These are phyloP conservation scores for Megacollybia platyphylla DNA, from an alignment of 1,284 basidiomycete species.

Conservation along the genomic window DNA sequence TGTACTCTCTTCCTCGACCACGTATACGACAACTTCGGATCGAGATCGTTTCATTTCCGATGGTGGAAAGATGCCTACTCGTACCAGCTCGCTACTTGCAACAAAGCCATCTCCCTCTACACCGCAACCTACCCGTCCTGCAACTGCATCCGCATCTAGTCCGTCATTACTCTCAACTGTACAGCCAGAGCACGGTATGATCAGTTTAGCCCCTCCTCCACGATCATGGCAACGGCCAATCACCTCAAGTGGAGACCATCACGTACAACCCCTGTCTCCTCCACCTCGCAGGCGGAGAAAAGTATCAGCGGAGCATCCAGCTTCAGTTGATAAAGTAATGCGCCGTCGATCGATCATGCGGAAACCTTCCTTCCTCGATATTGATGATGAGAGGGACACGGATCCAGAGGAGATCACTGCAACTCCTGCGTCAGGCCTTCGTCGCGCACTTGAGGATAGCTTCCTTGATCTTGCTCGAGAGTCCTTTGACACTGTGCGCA, in stretches of 20 bases:
- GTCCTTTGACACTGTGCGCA: conserved; percentile 50
- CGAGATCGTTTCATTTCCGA: background rate
- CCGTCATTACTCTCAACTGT: background rate
- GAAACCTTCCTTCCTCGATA: conserved; percentile 62
- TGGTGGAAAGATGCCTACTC: background rate
- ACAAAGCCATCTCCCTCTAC: background rate
- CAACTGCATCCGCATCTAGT: background rate
- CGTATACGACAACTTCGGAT: conserved; percentile 14
- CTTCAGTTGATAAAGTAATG: conserved; percentile 17
- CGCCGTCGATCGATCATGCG: conserved; percentile 35
- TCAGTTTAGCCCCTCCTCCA: conserved; percentile 32
- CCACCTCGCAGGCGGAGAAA: conserved; percentile 20
- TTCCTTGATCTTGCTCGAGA: conserved; percentile 56
- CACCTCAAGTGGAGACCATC: conserved; percentile 7
- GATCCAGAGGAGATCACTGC: conserved; percentile 13
- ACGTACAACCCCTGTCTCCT: conserved; percentile 17
- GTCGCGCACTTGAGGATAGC: conserved; percentile 19
- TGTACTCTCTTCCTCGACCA: conserved; percentile 21
- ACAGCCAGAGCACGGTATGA: conserved; percentile 15
- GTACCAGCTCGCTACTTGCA: background rate
- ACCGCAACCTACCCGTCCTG: background rate
- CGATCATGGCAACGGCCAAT: conserved; percentile 19
- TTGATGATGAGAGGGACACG: conserved; percentile 36
- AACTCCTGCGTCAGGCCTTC: conserved; percentile 1
- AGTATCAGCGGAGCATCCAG: conserved; percentile 2